phyloP scores from a whole-genome alignment of 2,329 filamentous ascomycete genomes.

The Aspergillus sp. region DNA sequence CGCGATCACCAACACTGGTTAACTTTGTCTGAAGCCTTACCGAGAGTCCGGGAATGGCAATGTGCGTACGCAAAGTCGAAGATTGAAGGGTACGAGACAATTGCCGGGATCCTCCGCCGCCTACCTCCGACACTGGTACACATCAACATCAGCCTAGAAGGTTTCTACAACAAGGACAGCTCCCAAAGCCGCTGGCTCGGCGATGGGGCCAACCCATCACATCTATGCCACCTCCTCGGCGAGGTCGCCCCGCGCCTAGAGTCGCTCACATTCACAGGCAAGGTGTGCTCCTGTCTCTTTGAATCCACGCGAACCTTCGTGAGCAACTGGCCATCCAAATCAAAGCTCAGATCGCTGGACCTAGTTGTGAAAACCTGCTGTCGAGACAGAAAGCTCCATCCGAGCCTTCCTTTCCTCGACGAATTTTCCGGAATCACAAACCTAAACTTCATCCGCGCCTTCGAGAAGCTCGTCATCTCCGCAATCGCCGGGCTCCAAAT shows the following conservation, averaged over 20 bases:
- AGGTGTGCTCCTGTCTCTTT: constrained; percentile 70
- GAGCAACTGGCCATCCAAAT: constrained; percentile 43
- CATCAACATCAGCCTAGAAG: constrained; percentile 69
- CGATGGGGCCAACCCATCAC: constrained; percentile 52
- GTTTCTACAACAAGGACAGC: constrained; percentile 67
- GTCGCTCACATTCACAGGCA: constrained; percentile 70
- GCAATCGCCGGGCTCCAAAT: constrained; percentile 61
- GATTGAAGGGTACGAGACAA: constrained; percentile 69
- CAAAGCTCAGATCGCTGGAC: constrained; percentile 64
- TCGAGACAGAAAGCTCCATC: constrained; percentile 39
- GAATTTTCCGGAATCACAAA: constrained; percentile 72
- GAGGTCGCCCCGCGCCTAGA: constrained; percentile 62
- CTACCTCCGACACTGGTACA: constrained; percentile 61
- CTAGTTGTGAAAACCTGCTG: constrained; percentile 75
- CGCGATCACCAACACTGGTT: constrained; percentile 63
- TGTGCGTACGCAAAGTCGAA: constrained; percentile 67
- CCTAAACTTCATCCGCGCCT: constrained; percentile 69
- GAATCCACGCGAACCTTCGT: constrained; percentile 54
- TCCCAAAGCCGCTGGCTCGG: constrained; percentile 54
- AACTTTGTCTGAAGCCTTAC: constrained; percentile 61
- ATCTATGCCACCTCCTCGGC: constrained; percentile 67
- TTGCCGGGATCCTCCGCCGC: constrained; percentile 62
- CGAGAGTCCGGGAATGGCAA: constrained; percentile 60
- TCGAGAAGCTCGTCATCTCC: constrained; percentile 66
- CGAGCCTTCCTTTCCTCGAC: constrained; percentile 50